Evolutionary conservation across 2,329 filamentous ascomycete species (phyloP).

Genomic region (Fusarium metavorans): DNA sequence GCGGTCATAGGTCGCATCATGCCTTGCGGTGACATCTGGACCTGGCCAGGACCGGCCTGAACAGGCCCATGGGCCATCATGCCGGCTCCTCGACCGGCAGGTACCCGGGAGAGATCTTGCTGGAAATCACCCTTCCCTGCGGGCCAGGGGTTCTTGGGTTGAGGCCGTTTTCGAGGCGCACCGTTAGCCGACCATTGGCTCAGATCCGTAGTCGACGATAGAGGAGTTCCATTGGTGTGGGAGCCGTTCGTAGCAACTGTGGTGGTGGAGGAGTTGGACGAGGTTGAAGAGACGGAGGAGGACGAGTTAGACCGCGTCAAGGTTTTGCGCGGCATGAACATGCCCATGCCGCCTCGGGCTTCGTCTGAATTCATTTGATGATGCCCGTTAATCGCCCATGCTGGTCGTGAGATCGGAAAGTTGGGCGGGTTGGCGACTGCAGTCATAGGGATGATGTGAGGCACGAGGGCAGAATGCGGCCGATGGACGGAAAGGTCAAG

Average conservation of each 20-base stretch:
- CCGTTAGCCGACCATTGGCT: constrained; percentile 63
- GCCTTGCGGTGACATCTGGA: constrained; percentile 57
- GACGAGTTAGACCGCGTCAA: constrained; percentile 91
- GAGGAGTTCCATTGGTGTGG: constrained; percentile 71
- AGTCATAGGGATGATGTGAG: constrained; percentile 66
- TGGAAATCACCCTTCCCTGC: constrained; percentile 60
- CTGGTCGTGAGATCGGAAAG: constrained; percentile 72
- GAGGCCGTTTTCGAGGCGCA: constrained; percentile 64
- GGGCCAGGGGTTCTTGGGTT: constrained; percentile 64
- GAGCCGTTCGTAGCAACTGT: constrained; percentile 73
- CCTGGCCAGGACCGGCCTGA: constrained; percentile 48
- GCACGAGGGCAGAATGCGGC: constrained; percentile 33
- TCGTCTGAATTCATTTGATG: constrained; percentile 86
- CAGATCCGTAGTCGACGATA: constrained; percentile 60
- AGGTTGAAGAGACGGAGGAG: constrained; percentile 89
- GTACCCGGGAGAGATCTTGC: constrained; percentile 60
- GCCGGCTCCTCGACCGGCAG: constrained; percentile 59
- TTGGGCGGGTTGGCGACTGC: constrained; percentile 75
- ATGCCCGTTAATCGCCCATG: constrained; percentile 72
- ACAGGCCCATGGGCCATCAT: constrained; percentile 51
- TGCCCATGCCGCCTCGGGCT: constrained; percentile 71
- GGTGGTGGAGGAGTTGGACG: constrained; percentile 71
- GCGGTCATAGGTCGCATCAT: constrained; percentile 72
- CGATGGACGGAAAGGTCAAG: constrained; percentile 37
- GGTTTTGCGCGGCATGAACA: constrained; percentile 90